Conservation (phyloP, 306 rosid species). For the Benincasa hispida region DNA sequence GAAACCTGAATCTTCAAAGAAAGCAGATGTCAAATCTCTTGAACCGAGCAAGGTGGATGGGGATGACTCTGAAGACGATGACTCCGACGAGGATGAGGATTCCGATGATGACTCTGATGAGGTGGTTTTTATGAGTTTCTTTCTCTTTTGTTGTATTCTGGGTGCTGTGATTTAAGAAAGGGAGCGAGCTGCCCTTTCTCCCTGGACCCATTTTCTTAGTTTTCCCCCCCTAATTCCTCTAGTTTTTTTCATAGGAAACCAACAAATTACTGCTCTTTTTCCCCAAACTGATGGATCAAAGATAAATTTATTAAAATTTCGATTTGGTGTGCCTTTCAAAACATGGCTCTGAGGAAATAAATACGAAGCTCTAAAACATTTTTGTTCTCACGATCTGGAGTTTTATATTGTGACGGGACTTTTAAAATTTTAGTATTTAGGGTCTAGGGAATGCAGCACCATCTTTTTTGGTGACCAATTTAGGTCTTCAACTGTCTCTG, state of each 20-base stretch:
- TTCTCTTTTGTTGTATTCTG: background rate
- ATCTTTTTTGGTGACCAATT: background rate
- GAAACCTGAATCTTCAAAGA: slow-evolving; percentile 25
- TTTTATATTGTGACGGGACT: background rate
- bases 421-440: background rate
- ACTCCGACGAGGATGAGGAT: slow-evolving; percentile 10
- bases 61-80: slow-evolving; percentile 28
- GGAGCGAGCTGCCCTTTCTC: background rate
- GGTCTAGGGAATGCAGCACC: background rate
- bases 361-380: background rate
- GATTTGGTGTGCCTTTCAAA: background rate
- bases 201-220: too few species aligned
- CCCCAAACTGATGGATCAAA: too few species aligned
- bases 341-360: background rate
- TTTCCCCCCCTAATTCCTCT: too few species aligned
- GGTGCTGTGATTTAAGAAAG: background rate
- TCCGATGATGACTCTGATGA: slow-evolving; percentile 29
- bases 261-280: too few species aligned
- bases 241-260: too few species aligned
- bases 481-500: background rate
- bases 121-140: slow-evolving; percentile 7
- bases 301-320: background rate
- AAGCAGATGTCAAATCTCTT: slow-evolving; percentile 37
- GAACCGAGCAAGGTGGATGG: slow-evolving; percentile 42
- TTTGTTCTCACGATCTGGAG: background rate